A percentile compares a stretch with the other conserved stretches of the same genome.
phyloP scores from a whole-genome alignment of 2,329 filamentous ascomycete genomes.

The Tolypocladium ovalisporum region DNA sequence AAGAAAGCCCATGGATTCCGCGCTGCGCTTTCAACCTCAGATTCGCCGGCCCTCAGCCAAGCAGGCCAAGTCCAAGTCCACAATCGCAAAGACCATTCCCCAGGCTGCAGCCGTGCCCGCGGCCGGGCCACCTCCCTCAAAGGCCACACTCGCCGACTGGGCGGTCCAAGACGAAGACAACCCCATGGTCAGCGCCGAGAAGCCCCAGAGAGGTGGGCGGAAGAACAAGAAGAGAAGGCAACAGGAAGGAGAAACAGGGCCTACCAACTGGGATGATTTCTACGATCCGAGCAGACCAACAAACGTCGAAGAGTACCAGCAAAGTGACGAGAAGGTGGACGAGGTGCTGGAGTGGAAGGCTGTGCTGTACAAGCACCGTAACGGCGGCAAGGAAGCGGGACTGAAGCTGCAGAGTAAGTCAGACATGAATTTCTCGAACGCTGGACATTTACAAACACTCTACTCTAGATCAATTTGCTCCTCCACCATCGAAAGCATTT shows the following conservation, averaged over 20 bases:
- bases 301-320: conserved; percentile 72
- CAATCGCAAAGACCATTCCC: conserved; percentile 37
- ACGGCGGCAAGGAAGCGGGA: conserved; percentile 20
- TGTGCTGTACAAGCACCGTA: conserved; percentile 61
- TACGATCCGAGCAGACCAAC: conserved; percentile 80
- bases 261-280: conserved; percentile 81
- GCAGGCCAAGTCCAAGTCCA: conserved; percentile 47
- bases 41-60: conserved; percentile 64
- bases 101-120: conserved; percentile 21
- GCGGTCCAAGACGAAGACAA: conserved; percentile 68
- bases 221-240: conserved; percentile 69
- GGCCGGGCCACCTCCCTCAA: conserved; percentile 27
- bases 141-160: conserved; percentile 73
- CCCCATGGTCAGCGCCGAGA: conserved; percentile 57
- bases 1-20: conserved; percentile 50
- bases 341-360: conserved; percentile 82
- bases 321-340: conserved; percentile 71
- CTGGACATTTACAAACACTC: not conserved
- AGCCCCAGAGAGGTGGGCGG: conserved; percentile 65
- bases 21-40: conserved; percentile 69
- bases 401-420: conserved; percentile 21
- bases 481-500: conserved; percentile 29
- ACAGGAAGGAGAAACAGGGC: conserved; percentile 53
- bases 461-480: conserved; percentile 1
- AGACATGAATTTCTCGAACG: not conserved